Evolutionary conservation across 2,329 filamentous ascomycete species (phyloP).

Genomic region (Macroventuria anomochaeta): DNA sequence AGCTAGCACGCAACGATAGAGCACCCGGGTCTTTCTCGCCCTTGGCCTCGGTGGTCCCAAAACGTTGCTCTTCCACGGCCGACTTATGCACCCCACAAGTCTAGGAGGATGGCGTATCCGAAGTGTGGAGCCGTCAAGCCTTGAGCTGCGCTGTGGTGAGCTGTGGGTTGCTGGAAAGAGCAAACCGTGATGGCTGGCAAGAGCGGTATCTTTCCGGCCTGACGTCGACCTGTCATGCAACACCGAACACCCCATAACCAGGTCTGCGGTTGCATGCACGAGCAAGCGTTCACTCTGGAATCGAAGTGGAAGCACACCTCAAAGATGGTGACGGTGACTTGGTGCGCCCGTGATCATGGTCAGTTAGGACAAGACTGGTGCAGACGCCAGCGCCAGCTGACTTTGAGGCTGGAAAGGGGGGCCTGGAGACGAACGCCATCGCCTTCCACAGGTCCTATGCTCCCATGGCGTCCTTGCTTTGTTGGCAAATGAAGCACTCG

Average conservation of each 20-base stretch:
- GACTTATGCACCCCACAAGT: slow-evolving; percentile 27
- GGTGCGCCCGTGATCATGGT: slow-evolving; percentile 8
- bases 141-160: not conserved
- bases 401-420: slow-evolving; percentile 26
- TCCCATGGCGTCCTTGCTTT: slow-evolving; percentile 22
- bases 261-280: slow-evolving; percentile 7
- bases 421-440: slow-evolving; percentile 13
- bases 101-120: slow-evolving; percentile 10
- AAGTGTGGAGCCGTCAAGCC: slow-evolving; percentile 4
- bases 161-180: not conserved
- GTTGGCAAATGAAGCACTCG: slow-evolving; percentile 4
- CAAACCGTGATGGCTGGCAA: not conserved
- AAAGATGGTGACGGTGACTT: slow-evolving; percentile 6
- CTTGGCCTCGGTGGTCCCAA: slow-evolving; percentile 26
- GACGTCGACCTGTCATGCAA: slow-evolving; percentile 7
- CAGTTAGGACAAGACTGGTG: slow-evolving; percentile 9
- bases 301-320: not conserved
- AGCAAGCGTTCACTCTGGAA: not conserved
- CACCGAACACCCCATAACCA: slow-evolving; percentile 5
- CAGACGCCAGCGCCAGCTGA: slow-evolving; percentile 25
- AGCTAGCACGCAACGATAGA: slow-evolving; percentile 5
- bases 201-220: not conserved
- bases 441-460: slow-evolving; percentile 14
- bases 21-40: slow-evolving; percentile 40
- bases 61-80: slow-evolving; percentile 29